phyloP scores from a whole-genome alignment of 2,329 filamentous ascomycete species.

The Alternaria brassicicola region DNA sequence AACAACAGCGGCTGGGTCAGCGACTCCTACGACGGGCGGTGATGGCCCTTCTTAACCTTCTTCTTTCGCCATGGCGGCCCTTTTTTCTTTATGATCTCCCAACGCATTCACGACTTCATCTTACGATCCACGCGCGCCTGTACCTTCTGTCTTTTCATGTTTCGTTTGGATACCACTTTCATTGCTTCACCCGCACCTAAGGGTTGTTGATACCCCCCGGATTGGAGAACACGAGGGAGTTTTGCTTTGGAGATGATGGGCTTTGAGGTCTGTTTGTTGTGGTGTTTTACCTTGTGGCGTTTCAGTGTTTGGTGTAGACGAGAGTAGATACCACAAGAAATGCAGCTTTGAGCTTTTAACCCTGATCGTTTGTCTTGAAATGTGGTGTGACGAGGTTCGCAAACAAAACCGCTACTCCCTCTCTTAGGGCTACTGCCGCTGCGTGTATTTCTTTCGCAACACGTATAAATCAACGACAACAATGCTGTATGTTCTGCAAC shows the following conservation, averaged over 20 bases:
- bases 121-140: slow-evolving; percentile 2
- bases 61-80: background rate
- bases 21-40: slow-evolving; percentile 34
- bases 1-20: slow-evolving; percentile 45
- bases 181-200: slow-evolving; percentile 13
- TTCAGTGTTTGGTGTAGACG: slow-evolving; percentile 7
- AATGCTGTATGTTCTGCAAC: no score
- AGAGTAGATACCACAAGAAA: slow-evolving; percentile 13
- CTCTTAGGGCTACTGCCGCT: no score
- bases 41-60: background rate
- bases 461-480: no score
- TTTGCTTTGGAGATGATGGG: background rate
- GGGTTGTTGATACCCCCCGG: slow-evolving; percentile 24
- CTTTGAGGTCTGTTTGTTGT: background rate
- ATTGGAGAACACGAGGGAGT: slow-evolving; percentile 11
- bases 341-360: background rate
- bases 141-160: slow-evolving; percentile 9
- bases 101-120: slow-evolving; percentile 13
- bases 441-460: no score
- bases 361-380: background rate
- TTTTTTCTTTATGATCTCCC: background rate
- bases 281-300: background rate
- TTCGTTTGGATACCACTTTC: slow-evolving; percentile 27
- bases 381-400: no score
- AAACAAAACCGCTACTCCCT: no score